Evolutionary conservation across 208 protist genomes (phyloP).

Genomic region (Trypanosoma brucei): DNA sequence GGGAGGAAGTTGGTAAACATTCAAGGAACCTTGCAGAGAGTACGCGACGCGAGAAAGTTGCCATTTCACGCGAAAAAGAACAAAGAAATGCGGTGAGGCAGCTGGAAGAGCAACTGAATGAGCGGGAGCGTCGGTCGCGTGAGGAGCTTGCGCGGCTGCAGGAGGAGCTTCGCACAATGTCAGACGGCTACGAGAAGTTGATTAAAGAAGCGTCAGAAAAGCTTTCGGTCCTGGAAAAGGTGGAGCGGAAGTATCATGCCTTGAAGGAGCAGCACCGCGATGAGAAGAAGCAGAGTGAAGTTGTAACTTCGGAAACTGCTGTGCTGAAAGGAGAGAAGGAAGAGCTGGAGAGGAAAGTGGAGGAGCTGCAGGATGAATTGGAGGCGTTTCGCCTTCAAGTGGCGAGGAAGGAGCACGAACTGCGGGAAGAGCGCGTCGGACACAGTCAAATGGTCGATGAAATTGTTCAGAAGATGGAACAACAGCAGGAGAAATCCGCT

Average conservation of each 20-base stretch:
- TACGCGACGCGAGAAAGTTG: slow-evolving; percentile 26
- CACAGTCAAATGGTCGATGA: slow-evolving; percentile 36
- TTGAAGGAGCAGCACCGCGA: slow-evolving; percentile 43
- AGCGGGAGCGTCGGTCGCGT: slow-evolving; percentile 44
- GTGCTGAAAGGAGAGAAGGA: slow-evolving; percentile 28
- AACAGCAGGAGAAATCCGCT: slow-evolving; percentile 22
- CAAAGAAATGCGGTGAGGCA: slow-evolving; percentile 11
- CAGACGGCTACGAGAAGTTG: slow-evolving; percentile 59
- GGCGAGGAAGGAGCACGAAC: slow-evolving; percentile 31
- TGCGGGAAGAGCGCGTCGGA: slow-evolving; percentile 25
- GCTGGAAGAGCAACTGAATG: slow-evolving; percentile 30
- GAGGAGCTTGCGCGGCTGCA: slow-evolving; percentile 51
- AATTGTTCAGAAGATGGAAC: slow-evolving; percentile 40
- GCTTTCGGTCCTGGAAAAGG: slow-evolving; percentile 53
- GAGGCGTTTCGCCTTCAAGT: slow-evolving; percentile 29
- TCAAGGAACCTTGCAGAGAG: slow-evolving; percentile 20
- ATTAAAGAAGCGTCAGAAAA: slow-evolving; percentile 58
- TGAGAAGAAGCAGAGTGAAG: slow-evolving; percentile 18
- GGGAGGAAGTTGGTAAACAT: slow-evolving; percentile 23
- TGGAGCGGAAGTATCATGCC: slow-evolving; percentile 64
- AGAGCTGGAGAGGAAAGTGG: slow-evolving; percentile 12
- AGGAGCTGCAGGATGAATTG: slow-evolving; percentile 27
- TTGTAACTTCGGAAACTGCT: neutral
- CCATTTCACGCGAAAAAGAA: slow-evolving; percentile 21
- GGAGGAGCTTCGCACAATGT: slow-evolving; percentile 58